A percentile compares a stretch with the other conserved stretches of the same genome.
phyloP scores from a whole-genome alignment of 1,139 yeast genomes.

The Arxiozyma heterogenica region DNA sequence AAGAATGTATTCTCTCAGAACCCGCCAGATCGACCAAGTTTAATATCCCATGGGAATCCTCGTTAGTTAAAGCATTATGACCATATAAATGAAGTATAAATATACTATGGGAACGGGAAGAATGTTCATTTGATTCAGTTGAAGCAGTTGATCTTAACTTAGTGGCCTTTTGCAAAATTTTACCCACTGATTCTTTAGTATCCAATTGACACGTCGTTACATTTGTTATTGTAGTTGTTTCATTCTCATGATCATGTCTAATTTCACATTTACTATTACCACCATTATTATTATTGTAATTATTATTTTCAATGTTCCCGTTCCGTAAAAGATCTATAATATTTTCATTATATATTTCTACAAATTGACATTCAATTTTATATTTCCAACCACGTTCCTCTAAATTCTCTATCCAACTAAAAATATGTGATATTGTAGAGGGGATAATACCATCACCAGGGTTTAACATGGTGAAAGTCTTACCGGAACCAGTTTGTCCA shows the following conservation, averaged over 20 bases:
- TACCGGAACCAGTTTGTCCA: slow-evolving; percentile 97
- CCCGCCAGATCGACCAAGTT: slow-evolving; percentile 83
- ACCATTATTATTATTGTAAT: slow-evolving; percentile 11
- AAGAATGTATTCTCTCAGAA: slow-evolving; percentile 69
- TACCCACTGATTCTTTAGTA: slow-evolving; percentile 43
- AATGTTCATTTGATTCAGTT: slow-evolving; percentile 71
- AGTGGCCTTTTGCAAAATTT: slow-evolving; percentile 46
- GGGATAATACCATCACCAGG: slow-evolving; percentile 74
- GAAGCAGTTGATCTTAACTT: slow-evolving; percentile 70
- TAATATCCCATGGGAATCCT: slow-evolving; percentile 49
- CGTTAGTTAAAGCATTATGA: slow-evolving; percentile 41
- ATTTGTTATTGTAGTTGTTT: slow-evolving; percentile 53
- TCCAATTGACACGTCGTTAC: slow-evolving; percentile 43
- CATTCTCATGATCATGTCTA: slow-evolving; percentile 52
- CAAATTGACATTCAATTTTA: slow-evolving; percentile 60
- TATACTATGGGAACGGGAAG: slow-evolving; percentile 66
- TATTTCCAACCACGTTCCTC: slow-evolving; percentile 58
- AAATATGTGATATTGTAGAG: slow-evolving; percentile 63
- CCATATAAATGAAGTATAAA: slow-evolving; percentile 61
- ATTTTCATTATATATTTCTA: slow-evolving; percentile 83
- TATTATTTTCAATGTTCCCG: slow-evolving; percentile 6
- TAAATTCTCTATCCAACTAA: slow-evolving; percentile 45
- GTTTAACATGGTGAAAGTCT: slow-evolving; percentile 82
- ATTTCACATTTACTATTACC: slow-evolving; percentile 50
- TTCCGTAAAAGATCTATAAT: slow-evolving; percentile 56